Conservation (phyloP, 805 yeast species). For the Hanseniaspora pseudoguilliermondii region DNA sequence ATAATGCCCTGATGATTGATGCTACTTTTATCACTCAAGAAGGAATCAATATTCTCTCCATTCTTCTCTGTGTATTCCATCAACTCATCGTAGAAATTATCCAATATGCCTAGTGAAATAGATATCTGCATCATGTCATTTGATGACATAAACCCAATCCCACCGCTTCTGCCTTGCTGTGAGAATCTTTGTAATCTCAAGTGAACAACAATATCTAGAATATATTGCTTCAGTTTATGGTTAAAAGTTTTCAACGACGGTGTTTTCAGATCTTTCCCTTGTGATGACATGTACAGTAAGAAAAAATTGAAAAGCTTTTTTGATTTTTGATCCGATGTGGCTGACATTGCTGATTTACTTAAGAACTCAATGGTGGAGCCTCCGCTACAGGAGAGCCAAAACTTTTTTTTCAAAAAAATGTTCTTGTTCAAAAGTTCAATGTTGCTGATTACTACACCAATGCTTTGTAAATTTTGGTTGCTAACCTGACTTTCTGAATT, state of each 20-base stretch:
- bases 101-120: conserved; percentile 31
- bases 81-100: not conserved
- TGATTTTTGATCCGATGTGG: not conserved
- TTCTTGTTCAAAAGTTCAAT: conserved; percentile 6
- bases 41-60: not conserved
- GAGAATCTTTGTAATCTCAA: conserved; percentile 45
- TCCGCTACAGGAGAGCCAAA: conserved; percentile 8
- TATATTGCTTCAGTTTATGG: conserved; percentile 40
- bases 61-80: not conserved
- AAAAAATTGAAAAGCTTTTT: not conserved
- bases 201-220: conserved; percentile 46
- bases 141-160: conserved; percentile 38
- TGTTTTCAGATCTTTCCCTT: not conserved
- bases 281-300: not conserved
- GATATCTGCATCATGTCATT: conserved; percentile 33
- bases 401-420: conserved; percentile 5
- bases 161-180: conserved; percentile 31
- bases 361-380: not conserved
- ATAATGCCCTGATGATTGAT: not conserved
- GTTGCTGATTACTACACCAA: conserved; percentile 6
- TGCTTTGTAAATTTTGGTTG: not conserved
- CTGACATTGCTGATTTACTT: not conserved
- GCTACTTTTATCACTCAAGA: not conserved
- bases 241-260: conserved; percentile 21
- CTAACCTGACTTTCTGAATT: not conserved